These are phyloP conservation scores for Boeremia lycopersici DNA, from an alignment of 2,329 filamentous ascomycete species.

Conservation along the genomic window DNA sequence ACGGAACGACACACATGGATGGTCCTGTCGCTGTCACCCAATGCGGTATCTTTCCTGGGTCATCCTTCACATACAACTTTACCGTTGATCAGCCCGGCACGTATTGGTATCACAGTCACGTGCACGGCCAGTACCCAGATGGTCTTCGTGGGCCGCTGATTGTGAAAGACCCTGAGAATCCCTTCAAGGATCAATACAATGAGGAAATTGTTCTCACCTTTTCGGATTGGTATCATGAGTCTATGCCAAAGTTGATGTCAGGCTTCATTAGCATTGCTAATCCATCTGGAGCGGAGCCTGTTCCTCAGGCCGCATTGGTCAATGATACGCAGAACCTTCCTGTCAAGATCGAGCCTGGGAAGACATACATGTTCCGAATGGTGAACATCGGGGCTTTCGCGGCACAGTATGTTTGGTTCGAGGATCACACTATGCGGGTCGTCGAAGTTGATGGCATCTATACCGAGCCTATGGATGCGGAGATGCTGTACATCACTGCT, in stretches of 20 bases:
- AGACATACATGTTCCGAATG: constrained; percentile 69
- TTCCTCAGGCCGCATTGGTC: constrained; percentile 68
- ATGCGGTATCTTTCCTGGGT: constrained; percentile 63
- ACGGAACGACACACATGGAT: constrained; percentile 76
- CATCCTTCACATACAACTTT: constrained; percentile 66
- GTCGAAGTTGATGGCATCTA: constrained; percentile 74
- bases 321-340: constrained; percentile 63
- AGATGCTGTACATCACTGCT: constrained; percentile 69
- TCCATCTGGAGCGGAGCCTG: constrained; percentile 66
- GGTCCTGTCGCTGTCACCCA: constrained; percentile 70
- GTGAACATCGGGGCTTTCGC: constrained; percentile 75
- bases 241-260: constrained; percentile 53
- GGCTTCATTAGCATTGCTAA: constrained; percentile 57
- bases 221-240: constrained; percentile 75
- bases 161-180: constrained; percentile 63
- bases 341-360: constrained; percentile 55
- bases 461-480: constrained; percentile 64
- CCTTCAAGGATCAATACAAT: constrained; percentile 60
- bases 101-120: constrained; percentile 73
- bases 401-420: constrained; percentile 72
- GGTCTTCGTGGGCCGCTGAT: constrained; percentile 71
- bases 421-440: constrained; percentile 68
- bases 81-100: constrained; percentile 58
- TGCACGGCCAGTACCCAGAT: constrained; percentile 67
- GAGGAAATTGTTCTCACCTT: constrained; percentile 69